Conservation (phyloP, 139 green algal species). For the Haematococcus lacustris region DNA sequence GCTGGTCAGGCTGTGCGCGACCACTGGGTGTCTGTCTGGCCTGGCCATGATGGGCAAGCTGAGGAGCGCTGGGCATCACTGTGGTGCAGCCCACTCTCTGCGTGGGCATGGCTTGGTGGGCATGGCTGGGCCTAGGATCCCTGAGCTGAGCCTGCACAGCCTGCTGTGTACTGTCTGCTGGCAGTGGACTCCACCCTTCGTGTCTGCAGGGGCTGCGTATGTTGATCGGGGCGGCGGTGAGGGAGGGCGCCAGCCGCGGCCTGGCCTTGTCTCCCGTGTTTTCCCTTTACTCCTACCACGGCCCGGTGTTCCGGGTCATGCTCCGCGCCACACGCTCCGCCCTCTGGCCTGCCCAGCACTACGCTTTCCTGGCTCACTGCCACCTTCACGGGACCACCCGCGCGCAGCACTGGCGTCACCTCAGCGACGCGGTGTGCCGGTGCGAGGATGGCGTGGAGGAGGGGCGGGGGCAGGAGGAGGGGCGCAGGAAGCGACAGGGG, state of each 20-base stretch:
- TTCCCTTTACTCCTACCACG: constrained; percentile 44
- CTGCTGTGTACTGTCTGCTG: neutral
- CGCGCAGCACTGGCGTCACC: constrained; percentile 5
- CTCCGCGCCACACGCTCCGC: neutral
- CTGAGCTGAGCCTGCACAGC: too few species aligned
- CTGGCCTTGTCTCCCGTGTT: constrained; percentile 34
- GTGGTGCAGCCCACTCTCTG: neutral
- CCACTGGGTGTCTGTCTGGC: neutral
- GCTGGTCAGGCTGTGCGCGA: neutral
- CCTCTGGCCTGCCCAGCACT: constrained; percentile 24
- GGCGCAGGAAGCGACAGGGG: neutral
- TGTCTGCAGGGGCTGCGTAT: constrained; percentile 39
- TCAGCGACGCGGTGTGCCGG: neutral
- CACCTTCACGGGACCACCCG: constrained; percentile 6
- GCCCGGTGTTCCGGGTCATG: constrained; percentile 15
- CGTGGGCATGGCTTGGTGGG: neutral
- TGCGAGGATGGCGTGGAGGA: too few species aligned
- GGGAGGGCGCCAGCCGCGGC: constrained; percentile 30
- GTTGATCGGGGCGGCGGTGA: constrained; percentile 43
- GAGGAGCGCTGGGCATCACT: neutral
- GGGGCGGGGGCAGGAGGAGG: too few species aligned
- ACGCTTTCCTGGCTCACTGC: constrained; percentile 26
- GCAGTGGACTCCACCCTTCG: neutral
- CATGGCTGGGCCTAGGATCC: neutral
- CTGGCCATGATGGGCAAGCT: neutral